Percentiles rank a stretch among this genome's conserved stretches.
Evolutionary conservation across 305 asterid genomes (phyloP).

Genomic region (Fraxinus baroniana): DNA sequence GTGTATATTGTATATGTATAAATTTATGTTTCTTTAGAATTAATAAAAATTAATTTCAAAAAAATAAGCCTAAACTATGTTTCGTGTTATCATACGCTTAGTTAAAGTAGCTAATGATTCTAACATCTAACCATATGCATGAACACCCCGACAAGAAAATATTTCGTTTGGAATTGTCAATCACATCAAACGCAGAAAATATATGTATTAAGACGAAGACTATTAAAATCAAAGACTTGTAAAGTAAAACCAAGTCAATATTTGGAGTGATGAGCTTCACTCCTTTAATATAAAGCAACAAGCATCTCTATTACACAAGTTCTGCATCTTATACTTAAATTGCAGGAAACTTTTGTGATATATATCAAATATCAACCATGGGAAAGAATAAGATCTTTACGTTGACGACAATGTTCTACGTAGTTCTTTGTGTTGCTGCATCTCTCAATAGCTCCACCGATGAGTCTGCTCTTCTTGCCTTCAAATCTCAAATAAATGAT

Average conservation of each 20-base stretch:
- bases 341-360: background rate
- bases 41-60: too few relatives aligned
- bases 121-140: background rate
- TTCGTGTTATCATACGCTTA: too few relatives aligned
- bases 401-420: background rate
- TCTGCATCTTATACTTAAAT: background rate
- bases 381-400: background rate
- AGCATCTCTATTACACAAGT: background rate
- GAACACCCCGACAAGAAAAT: too few relatives aligned
- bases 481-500: slow-evolving; percentile 16
- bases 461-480: slow-evolving; percentile 13
- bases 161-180: background rate
- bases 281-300: background rate
- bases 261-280: background rate
- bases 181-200: too few relatives aligned
- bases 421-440: background rate
- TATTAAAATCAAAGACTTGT: background rate
- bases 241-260: too few relatives aligned
- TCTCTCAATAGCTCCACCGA: background rate
- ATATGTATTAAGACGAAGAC: background rate
- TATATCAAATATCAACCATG: background rate
- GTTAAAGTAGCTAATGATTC: background rate
- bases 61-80: too few relatives aligned
- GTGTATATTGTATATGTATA: too few relatives aligned
- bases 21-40: too few relatives aligned